Base-by-base conservation (phyloP, 1,284 basidiomycete genomes). In the Albatrellus sp. region DNA sequence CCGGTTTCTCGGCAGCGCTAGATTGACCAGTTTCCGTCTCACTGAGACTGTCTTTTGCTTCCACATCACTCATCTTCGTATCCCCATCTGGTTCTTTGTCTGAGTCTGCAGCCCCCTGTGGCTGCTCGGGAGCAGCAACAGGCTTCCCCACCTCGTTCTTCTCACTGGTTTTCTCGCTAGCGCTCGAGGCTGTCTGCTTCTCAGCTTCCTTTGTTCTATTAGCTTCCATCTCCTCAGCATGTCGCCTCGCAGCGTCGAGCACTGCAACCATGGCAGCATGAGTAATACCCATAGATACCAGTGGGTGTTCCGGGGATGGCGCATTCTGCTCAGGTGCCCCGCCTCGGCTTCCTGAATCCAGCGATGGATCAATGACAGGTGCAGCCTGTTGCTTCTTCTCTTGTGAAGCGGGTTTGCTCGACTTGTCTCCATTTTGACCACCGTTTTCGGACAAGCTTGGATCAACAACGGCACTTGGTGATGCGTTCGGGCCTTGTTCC, bases 291-390 rank as follows among this genome's bases (percentile, higher is more conserved):
- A 54, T 34, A 28, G 51, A 49, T 43, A 48, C 42, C 13, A 46
- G 37, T 9, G 42, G 42, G 12, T 46, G 46, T 7, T 42, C 46
- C 6, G 50, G 48, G 20, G 39, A 36, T 3, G 43, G 37, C 20
- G 20, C 33, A n/a, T 13, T 30, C 33, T 38, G 39, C 17, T 16
- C 6, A 28, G 31, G 5, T 5, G 19, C 30, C 13, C 28, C 24
- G 14, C 14, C 38, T 12, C 29, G 12, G 32, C 50, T 44, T 37
- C 47, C 24, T 47, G 40, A 42, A 12, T 60, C 54, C 8, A 70
- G 51, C 2, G 62, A 64, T 33, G 68, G 66, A 46, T 70, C 66
- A 31, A 69, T 68, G 38, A 62, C 59, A 32, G 58, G 49, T 16
- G 53, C 48, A 5, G 48, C 49, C 33, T 46, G 47, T 34, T 46